Evolutionary conservation across 768 basidiomycete species (phyloP), one percentile per base, ranked within the genome.

Genomic region (Lactarius sp.): DNA sequence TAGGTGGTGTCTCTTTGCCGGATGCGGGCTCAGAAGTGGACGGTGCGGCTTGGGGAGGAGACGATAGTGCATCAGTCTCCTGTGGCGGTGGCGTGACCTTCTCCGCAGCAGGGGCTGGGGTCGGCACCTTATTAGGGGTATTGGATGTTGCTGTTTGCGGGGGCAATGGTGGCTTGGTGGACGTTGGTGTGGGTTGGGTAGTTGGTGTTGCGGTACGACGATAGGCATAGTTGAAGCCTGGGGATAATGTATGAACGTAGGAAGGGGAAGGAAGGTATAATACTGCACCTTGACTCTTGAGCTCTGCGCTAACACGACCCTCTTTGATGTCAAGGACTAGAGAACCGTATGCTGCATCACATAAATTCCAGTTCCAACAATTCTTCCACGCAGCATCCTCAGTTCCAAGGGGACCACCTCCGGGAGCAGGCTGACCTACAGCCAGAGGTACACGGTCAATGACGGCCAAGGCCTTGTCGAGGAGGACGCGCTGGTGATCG

Each of bases 301-400:
- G 81, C 72, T 98, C 95, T 0, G 89, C 88, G 62, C 92, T 94
- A 52, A 99, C 85, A 54, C 95, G 80, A 7, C 96, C 94, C 63
- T 98, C 95, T 69, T 89, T 89, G 69, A 98, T 77, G 68, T 97
- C 94, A 51, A 99, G 77, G 1, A 97, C 78, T 39, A 99, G 81
- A 12, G 85, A 86, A 1, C 97, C 96, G 65, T 88, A 97, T 2
- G 94, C 91, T 6, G 96, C 96, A 69, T 99, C 97, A 67, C 94
- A 94, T 49, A 98, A 77, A 71, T 98, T 96, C 96, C 96, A 97
- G 73, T 97, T 94, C 96, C 96, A 98, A 73, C 92, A 94, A 73
- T 97, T 98, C 76, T 98, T 99, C 97, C 97, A 99, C 0, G 92
- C 87, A 3, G 88, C 86, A 69, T 98, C 94, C 73, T 99, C 96